Evolutionary conservation across 306 rosid species (phyloP), one percentile per base, ranked within the genome.

Genomic region (Glycine tomentella): DNA sequence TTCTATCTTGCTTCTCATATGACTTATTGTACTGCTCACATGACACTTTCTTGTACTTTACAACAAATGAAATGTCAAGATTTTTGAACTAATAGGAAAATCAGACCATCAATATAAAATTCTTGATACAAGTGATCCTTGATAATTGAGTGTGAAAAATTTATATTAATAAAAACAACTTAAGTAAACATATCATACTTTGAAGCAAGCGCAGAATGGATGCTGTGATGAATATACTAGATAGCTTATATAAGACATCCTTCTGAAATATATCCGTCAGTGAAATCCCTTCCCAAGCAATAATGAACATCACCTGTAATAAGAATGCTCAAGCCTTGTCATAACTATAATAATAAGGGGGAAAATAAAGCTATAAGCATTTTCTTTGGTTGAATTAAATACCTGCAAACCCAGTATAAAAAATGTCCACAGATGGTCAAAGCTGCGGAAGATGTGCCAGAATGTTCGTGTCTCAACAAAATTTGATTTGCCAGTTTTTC

Each of bases 391-490:
- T 62, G 87, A 72, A 67, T 63, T 56, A 74, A 80, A 25, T 91
- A 95, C 99, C 99, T 95, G 99, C 81, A 91, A 85, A 79, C 88
- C 92, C 82, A 95, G 93, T 20, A 91, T 13, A 80, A 91, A 93
- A 82, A 95, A 95, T 78, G 98, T 95, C 99, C 99, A 95, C 44
- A 95, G 68, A 74, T 98, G 90, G 88, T 95, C 99, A 84, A 95
- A 93, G 81, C 96, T 95, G 83, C 89, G 90, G 90, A 91, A 95
- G 77, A 90, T 84, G 86, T 95, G 97, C 99, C 99, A 95, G 78
- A 91, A 95, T 65, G 99, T 68, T 53, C 99, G 84, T 34, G 94
- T 86, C 87, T 95, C 98, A 62, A 86, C 88, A 95, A 95, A 95
- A 86, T 93, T 82, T 38, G 97, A 91, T 81, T 95, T 95, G 34